Conservation (phyloP, 2,329 filamentous ascomycete species). For the Exophiala sp. region DNA sequence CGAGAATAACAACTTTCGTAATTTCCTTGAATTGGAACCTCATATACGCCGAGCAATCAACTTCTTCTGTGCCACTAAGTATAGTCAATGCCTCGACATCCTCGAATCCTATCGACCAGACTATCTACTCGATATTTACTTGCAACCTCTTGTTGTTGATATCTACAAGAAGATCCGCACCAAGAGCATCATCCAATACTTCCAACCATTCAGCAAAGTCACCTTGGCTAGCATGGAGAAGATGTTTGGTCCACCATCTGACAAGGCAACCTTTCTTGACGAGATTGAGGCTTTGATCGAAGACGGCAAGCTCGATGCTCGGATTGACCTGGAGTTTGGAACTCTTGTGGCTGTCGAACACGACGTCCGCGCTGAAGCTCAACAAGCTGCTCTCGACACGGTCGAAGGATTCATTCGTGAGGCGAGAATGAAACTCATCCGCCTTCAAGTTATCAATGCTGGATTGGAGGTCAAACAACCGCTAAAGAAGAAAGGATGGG, state of each 20-base stretch:
- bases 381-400: conserved; percentile 64
- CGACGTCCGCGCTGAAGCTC: conserved; percentile 66
- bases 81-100: conserved; percentile 76
- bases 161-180: conserved; percentile 74
- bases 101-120: conserved; percentile 78
- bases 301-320: conserved; percentile 65
- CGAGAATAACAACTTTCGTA: conserved; percentile 75
- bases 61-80: conserved; percentile 86
- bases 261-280: conserved; percentile 34
- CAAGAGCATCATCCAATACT: conserved; percentile 92
- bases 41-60: conserved; percentile 88
- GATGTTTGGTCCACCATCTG: conserved; percentile 63
- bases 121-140: conserved; percentile 84
- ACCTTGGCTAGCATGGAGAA: conserved; percentile 73
- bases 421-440: conserved; percentile 70
- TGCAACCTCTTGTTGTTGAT: conserved; percentile 67
- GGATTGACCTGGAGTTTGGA: conserved; percentile 79
- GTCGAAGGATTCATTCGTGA: conserved; percentile 70
- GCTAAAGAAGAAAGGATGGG: conserved; percentile 20
- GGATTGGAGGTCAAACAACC: conserved; percentile 65
- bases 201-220: conserved; percentile 84
- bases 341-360: conserved; percentile 70
- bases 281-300: conserved; percentile 80
- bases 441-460: conserved; percentile 71
- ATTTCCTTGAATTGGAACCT: conserved; percentile 86